Base-by-base conservation (phyloP, 768 basidiomycete genomes). In the Cubamyces sp. region DNA sequence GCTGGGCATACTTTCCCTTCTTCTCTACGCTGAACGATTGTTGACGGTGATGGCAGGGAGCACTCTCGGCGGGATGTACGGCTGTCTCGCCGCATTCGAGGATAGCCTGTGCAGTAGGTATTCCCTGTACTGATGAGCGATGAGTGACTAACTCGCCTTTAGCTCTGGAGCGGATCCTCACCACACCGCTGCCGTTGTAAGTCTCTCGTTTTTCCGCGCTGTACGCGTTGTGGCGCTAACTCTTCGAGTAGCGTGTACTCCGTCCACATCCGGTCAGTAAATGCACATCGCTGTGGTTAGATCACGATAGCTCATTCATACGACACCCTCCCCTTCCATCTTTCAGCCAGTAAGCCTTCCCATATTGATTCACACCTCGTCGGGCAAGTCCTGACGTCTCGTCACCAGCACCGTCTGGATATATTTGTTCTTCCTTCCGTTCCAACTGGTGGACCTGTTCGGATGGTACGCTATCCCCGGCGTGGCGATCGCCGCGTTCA, bases 341-440 rank as follows among this genome's bases (percentile, higher is more conserved):
- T 5, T 59, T 50, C 66, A 71, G 73, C 68, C 68, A 71, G 67
- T 71, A 48, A 57, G 70, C 52, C 15, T n/a, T 51, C 16, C 18
- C 39, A 6, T 9, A 42, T 4, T 45, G 54, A 28, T 42, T 41
- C 34, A 14, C 15, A n/a, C n/a, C 34, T 3, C 5, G 30, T 23
- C 21, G 3, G 19, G 14, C 15, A 43, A 12, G 3, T 23, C 15
- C 18, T 2, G 6, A 34, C 26, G 21, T 40, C 47, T 16, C 19
- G 7, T 2, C 26, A 3, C 6, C 52, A 76, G 85, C 69, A 87
- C 85, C 42, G 84, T 88, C 40, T 88, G 85, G 87, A 70, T 87
- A 23, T 92, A 90, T 72, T 80, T 90, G 2, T 88, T 91, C 77
- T 86, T 88, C 73, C 77, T 92, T 1, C 90, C 89, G 1, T 90